These are phyloP conservation scores for Talaromyces verruculosus DNA, from an alignment of 2,329 filamentous ascomycete genomes.

Conservation along the genomic window DNA sequence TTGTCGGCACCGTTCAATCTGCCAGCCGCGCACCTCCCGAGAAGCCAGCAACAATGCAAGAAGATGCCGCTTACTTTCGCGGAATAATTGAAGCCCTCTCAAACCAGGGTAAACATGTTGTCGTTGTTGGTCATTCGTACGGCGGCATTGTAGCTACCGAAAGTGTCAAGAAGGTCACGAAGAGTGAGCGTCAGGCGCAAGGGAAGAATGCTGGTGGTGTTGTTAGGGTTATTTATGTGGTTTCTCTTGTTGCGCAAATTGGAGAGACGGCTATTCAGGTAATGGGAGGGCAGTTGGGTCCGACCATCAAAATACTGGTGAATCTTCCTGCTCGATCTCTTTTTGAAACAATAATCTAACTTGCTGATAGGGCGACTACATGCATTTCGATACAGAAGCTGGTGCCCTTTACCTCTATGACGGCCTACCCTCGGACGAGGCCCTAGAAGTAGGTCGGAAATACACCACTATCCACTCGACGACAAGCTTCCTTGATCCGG, in stretches of 20 bases:
- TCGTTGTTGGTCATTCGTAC: slow-evolving; percentile 32
- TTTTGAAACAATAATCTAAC: neutral
- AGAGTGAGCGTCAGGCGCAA: slow-evolving; percentile 24
- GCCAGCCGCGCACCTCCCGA: slow-evolving; percentile 9
- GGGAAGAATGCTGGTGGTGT: slow-evolving; percentile 27
- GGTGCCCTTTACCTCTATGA: neutral
- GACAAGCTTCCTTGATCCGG: slow-evolving; percentile 29
- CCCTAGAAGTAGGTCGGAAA: slow-evolving; percentile 22
- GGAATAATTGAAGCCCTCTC: slow-evolving; percentile 31
- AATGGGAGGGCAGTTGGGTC: slow-evolving; percentile 9
- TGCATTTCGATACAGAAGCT: slow-evolving; percentile 13
- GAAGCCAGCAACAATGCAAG: slow-evolving; percentile 32
- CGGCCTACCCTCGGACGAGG: slow-evolving; percentile 13
- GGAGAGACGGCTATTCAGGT: slow-evolving; percentile 11
- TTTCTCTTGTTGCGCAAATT: slow-evolving; percentile 23
- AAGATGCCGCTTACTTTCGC: slow-evolving; percentile 35
- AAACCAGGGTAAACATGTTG: slow-evolving; percentile 25
- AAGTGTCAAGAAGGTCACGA: slow-evolving; percentile 28
- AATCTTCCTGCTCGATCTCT: neutral
- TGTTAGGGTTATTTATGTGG: slow-evolving; percentile 28
- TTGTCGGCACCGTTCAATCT: slow-evolving; percentile 22
- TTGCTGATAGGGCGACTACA: slow-evolving; percentile 16
- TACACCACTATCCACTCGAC: slow-evolving; percentile 31
- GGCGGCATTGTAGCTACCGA: slow-evolving; percentile 29
- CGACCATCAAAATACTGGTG: slow-evolving; percentile 11